Percentiles rank a stretch among this genome's conserved stretches.
Evolutionary conservation across 73 alveolate genomes (phyloP).

Genomic region (Paramecium octaurelia): DNA sequence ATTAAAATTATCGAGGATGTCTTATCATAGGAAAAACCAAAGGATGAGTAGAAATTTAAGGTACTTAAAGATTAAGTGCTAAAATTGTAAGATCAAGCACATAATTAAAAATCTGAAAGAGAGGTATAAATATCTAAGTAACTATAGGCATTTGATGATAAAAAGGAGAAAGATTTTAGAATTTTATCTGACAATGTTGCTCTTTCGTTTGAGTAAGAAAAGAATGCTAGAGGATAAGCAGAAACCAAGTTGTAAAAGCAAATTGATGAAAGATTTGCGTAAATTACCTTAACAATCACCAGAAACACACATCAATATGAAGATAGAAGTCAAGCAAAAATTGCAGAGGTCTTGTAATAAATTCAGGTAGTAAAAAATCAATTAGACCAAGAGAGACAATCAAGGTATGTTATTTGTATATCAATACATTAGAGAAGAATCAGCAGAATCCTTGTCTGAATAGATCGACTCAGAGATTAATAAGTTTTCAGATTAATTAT

Average conservation of each 20-base stretch:
- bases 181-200: constrained; percentile 27
- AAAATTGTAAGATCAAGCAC: constrained; percentile 10
- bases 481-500: constrained; percentile 39
- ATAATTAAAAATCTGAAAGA: constrained; percentile 34
- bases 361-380: not conserved
- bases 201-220: constrained; percentile 12
- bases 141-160: constrained; percentile 21
- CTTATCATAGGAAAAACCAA: constrained; percentile 2
- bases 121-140: not conserved
- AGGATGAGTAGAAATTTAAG: constrained; percentile 42
- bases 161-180: constrained; percentile 41
- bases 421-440: constrained; percentile 23
- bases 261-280: constrained; percentile 44
- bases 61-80: constrained; percentile 16
- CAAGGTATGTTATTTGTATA: not conserved
- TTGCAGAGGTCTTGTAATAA: constrained; percentile 12
- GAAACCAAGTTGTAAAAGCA: constrained; percentile 12
- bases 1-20: constrained; percentile 46
- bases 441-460: constrained; percentile 19
- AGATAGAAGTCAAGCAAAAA: constrained; percentile 49
- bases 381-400: constrained; percentile 33
- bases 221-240: not conserved
- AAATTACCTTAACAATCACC: constrained; percentile 8
- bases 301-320: constrained; percentile 50
- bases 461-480: constrained; percentile 24